Base-by-base conservation (phyloP, 768 basidiomycete genomes). In the Lactifluus pinguis region DNA sequence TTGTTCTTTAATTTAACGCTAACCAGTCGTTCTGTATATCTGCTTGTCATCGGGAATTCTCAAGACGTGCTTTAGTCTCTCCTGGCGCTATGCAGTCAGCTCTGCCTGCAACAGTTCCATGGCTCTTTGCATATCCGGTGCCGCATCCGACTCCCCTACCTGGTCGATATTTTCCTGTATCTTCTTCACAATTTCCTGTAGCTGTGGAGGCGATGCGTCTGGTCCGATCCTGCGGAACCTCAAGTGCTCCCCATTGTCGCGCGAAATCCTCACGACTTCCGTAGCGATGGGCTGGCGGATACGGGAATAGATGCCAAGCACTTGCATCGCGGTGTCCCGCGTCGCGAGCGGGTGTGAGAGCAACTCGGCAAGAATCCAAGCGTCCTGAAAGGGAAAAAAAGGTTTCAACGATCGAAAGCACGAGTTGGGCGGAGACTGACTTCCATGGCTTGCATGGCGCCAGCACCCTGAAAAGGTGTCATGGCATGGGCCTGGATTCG, bases 381-480 rank as follows among this genome's bases (percentile, higher is more conserved):
- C 75, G 57, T 75, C 73, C 72, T 75, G 38, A 47, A 32, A 13
- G 25, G 14, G n/a, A 32, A 32, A 6, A 51, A n/a, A 41, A 34
- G 3, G 21, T 0, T 25, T 36, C 36, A 32, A 38, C 14, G 25
- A 53, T 42, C 52, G 25, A 29, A 53, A 17, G 53, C 49, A 15
- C 15, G 6, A 25, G 32, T 21, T 15, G 17, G 25, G 34, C 6
- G n/a, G 11, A n/a, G 51, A 45, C 73, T 52, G 63, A 77, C 78
- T 69, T 79, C 78, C 39, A 79, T 69, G 2, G 75, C 68, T 51
- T 76, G 74, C 6, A 77, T 74, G 0, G 77, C 77, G 21, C 79
- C 79, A 2, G 76, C 65, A 0, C 78, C 77, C 50, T 76, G 74
- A 67, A 73, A 75, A 14, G 76, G 77, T 54, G 73, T 62, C 76